Base-by-base conservation (phyloP, 2,329 filamentous ascomycete genomes). In the Nothophoma quercina region DNA sequence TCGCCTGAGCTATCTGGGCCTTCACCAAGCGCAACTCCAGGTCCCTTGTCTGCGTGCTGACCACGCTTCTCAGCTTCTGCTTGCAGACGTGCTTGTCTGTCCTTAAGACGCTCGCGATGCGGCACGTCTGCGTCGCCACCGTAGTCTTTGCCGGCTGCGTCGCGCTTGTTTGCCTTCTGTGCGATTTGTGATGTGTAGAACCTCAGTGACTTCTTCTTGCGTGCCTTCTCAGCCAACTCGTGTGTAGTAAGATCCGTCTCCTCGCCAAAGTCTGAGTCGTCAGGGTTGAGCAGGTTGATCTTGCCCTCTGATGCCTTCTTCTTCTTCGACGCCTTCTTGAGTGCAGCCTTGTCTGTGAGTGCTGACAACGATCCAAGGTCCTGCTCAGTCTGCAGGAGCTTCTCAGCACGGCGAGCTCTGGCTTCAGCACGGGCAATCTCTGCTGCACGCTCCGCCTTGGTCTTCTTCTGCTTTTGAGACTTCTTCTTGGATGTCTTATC, bases 181-280 rank as follows among this genome's bases (percentile, higher is more conserved):
- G 90, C 89, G 61, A 99, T 95, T 73, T 99, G 95, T 3, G 93
- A 96, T 2, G 96, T 98, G 83, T 99, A 99, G 81, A 99, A 99
- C 58, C 92, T 89, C 51, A 99, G 84, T 59, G 86, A 91, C 81
- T 96, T 96, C 82, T 95, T 96, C 75, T 90, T 90, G 54, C 86
- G 85, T 0, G 88, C 90, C 77, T 99, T 99, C 67, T 96, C 91
- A 33, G 89, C 90, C 1, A 91, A 88, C 55, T 93, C 87, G 56
- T 87, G 83, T 9, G 87, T 86, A 46, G 92, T 91, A 52, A 98
- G 83, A 4, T 81, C 78, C 13, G 90, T 88, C 72, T 96, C 92
- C 67, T 99, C 95, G 64, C 93, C 95, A 70, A 99, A 93, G 78
- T 99, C 95, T 2, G 92, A 96, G 65, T 90, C 84, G 56, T 88